These are phyloP conservation scores for Diaporthe citriasiana DNA, from an alignment of 2,329 filamentous ascomycete species.

Conservation along the genomic window DNA sequence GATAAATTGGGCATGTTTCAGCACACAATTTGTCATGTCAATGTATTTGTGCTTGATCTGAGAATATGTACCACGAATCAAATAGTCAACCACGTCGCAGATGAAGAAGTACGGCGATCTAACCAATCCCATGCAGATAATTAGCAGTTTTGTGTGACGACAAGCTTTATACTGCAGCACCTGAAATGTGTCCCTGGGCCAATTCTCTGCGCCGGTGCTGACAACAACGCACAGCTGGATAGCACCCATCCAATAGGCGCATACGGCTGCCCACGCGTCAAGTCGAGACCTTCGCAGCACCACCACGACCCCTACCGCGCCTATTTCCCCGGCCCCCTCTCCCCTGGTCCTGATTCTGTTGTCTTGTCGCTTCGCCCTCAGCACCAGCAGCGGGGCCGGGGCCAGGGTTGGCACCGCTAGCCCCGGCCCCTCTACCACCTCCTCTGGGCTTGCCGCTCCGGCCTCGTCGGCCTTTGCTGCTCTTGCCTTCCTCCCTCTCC, in stretches of 20 bases:
- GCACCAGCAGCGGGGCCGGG: background rate
- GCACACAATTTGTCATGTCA: background rate
- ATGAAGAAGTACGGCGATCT: conserved; percentile 2
- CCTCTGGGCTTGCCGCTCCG: conserved; percentile 41
- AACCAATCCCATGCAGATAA: background rate
- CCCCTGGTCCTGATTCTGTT: conserved; percentile 25
- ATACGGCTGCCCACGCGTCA: background rate
- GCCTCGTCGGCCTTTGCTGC: conserved; percentile 41
- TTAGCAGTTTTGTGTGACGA: background rate
- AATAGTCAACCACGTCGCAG: background rate
- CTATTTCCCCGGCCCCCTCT: conserved; percentile 34
- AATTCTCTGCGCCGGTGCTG: background rate
- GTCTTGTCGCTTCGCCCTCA: conserved; percentile 25
- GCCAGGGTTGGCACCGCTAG: conserved; percentile 25
- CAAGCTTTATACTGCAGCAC: background rate
- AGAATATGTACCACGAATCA: conserved; percentile 14
- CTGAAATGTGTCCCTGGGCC: background rate
- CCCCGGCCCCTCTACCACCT: conserved; percentile 35
- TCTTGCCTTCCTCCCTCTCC: conserved; percentile 53
- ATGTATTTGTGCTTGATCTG: background rate
- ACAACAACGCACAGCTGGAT: background rate
- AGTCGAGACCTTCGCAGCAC: conserved; percentile 19
- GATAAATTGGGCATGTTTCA: background rate
- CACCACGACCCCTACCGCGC: conserved; percentile 35
- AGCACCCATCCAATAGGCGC: background rate